A percentile compares a stretch with the other conserved stretches of the same genome.
These are phyloP conservation scores for Gryganskiella cystojenkinii DNA, from an alignment of 192 early-diverging fungal species.

Conservation along the genomic window DNA sequence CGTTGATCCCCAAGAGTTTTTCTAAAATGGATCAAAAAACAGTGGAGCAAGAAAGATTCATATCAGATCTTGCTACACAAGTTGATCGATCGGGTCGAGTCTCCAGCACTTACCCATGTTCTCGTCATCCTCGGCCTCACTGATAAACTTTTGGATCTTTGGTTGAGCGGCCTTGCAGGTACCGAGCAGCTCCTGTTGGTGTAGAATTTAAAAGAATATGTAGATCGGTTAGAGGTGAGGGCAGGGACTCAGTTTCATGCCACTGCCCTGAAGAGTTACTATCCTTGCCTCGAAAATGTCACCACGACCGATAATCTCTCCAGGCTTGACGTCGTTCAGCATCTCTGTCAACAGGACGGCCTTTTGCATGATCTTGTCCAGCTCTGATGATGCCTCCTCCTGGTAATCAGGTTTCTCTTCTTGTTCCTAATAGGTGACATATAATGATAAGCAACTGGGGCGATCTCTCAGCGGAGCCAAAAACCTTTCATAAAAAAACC, in stretches of 20 bases:
- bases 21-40: conserved; percentile 48
- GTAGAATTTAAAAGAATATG: background rate
- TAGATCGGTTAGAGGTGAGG: background rate
- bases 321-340: conserved; percentile 75
- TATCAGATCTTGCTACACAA: background rate
- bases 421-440: conserved; percentile 38
- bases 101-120: conserved; percentile 68
- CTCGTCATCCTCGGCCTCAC: conserved; percentile 78
- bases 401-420: conserved; percentile 85
- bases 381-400: conserved; percentile 81
- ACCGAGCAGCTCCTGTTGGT: conserved; percentile 68
- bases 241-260: background rate
- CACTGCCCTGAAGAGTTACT: background rate
- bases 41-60: background rate
- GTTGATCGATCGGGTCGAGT: background rate
- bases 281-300: conserved; percentile 61
- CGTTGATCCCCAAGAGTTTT: conserved; percentile 77
- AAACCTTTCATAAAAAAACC: background rate
- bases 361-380: conserved; percentile 86
- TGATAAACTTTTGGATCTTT: conserved; percentile 82
- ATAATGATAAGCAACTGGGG: background rate
- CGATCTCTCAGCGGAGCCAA: too few species aligned
- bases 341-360: conserved; percentile 85
- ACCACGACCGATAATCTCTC: conserved; percentile 57
- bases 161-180: conserved; percentile 78